Percentiles rank a stretch among this genome's conserved stretches.
Conservation (phyloP, 306 rosid species). For the Casuarina equisetifolia region DNA sequence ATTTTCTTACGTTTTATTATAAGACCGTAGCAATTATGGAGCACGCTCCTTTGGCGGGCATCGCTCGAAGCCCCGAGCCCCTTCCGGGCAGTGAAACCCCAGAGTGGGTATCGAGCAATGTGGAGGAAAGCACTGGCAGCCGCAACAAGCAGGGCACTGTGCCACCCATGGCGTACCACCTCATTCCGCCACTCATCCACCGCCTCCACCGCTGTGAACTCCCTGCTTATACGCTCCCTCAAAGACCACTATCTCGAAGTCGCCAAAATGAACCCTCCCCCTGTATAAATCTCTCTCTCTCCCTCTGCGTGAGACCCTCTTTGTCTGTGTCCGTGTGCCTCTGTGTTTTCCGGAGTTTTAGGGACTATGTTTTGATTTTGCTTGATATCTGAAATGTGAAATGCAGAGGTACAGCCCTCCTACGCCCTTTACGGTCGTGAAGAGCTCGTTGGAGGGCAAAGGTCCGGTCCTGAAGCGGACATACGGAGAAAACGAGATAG, state of each 20-base stretch:
- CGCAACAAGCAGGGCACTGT: slow-evolving; percentile 35
- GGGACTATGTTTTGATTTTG: neutral
- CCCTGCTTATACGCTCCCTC: slow-evolving; percentile 79
- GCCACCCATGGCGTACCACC: slow-evolving; percentile 22
- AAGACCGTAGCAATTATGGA: too few species aligned
- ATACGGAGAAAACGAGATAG: slow-evolving; percentile 59
- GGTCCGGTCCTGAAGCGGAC: slow-evolving; percentile 70
- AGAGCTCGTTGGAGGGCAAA: slow-evolving; percentile 67
- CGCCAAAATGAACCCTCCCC: slow-evolving; percentile 81
- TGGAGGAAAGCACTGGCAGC: slow-evolving; percentile 50
- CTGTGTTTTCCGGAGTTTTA: neutral
- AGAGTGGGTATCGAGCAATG: slow-evolving; percentile 36
- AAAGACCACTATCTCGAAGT: slow-evolving; percentile 87
- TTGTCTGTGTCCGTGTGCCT: neutral
- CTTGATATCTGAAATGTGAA: neutral
- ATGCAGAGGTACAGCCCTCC: slow-evolving; percentile 81
- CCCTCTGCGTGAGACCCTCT: neutral
- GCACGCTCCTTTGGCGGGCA: too few species aligned
- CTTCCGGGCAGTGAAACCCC: neutral
- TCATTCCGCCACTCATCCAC: slow-evolving; percentile 38
- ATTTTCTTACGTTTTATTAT: too few species aligned
- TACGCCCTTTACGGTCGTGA: slow-evolving; percentile 60
- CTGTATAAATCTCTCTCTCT: slow-evolving; percentile 40
- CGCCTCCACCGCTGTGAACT: slow-evolving; percentile 67
- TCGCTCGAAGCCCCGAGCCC: neutral